Evolutionary conservation across 805 yeast species (phyloP), one percentile per base, ranked within the genome.

Genomic region (Hanseniaspora meyeri): DNA sequence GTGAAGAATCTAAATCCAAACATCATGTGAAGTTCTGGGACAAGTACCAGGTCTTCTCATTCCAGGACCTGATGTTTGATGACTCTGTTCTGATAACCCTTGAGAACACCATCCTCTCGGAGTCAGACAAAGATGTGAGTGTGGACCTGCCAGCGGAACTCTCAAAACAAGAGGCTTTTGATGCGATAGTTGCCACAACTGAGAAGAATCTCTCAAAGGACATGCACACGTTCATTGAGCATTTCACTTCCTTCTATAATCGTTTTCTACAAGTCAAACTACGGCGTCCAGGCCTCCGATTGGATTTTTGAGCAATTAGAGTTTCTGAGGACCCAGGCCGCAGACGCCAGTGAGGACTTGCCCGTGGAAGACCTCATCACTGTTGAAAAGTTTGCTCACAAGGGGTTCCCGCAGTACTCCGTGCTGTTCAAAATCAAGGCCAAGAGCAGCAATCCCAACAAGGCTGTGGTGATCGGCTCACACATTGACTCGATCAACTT

Each of bases 401-500:
- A 73, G 3, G 75, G 70, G 1, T 90, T 96, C 95, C 74, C 72
- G 60, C 97, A 90, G 69, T 82, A 77, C 64, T 83, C 93, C 3
- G 72, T 87, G 3, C 76, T 90, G 52, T 87, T 86, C 10, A 72
- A 76, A 16, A 74, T 90, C 46, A 74, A 76, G 7, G 88, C 89
- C 19, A 37, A 9, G 69, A 36, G 27, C 27, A 24, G 27, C 27
- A 24, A 63, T 64, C 27, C 70, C 74, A 46, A 72, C 7, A 68
- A 70, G 36, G 69, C 75, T 5, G 82, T 91, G 1, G 81, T 91
- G 16, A 77, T 91, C 42, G 96, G 96, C 1, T 85, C 95, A 29
- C 97, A 91, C 70, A 86, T 84, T 65, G 97, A 91, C 66, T 84
- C 95, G 2, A 76, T 83, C 60, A 88, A 87, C 66, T 72, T 87